Conservation (phyloP, 164 flowering plant species). For the Euptelea pleiosperma region DNA sequence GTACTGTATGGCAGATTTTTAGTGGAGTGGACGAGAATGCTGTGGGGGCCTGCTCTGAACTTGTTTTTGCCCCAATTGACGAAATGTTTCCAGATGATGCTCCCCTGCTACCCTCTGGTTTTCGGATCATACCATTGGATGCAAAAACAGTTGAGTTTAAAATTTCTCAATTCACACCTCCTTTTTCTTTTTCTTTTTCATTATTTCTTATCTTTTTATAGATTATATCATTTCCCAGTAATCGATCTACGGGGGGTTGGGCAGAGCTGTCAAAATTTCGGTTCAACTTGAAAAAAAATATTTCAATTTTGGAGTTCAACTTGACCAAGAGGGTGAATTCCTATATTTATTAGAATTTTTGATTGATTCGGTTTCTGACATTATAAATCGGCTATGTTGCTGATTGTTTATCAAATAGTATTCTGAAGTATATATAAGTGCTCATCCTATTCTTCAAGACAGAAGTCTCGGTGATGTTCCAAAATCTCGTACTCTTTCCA, state of each 20-base stretch:
- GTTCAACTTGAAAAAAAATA: no score
- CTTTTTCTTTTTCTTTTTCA: neutral
- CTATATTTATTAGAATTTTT: no score
- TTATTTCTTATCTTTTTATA: neutral
- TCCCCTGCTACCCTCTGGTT: conserved; percentile 82
- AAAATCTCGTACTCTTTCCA: no score
- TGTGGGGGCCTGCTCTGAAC: conserved; percentile 87
- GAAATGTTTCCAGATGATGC: conserved; percentile 95
- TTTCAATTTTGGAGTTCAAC: no score
- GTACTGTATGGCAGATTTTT: conserved; percentile 52
- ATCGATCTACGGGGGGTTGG: no score
- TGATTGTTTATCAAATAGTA: neutral
- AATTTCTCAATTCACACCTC: neutral
- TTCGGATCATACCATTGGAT: conserved; percentile 79
- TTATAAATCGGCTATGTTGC: neutral
- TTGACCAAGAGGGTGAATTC: no score
- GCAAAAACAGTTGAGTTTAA: conserved; percentile 67
- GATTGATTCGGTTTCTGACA: no score
- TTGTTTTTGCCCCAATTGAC: conserved; percentile 92
- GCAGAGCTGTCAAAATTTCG: no score
- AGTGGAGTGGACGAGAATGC: conserved; percentile 86
- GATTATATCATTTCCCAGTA: neutral
- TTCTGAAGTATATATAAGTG: no score
- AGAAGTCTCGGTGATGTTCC: no score
- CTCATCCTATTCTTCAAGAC: no score